phyloP scores from a whole-genome alignment of 257 asterid genomes.

The Gynochthodes officinalis region DNA sequence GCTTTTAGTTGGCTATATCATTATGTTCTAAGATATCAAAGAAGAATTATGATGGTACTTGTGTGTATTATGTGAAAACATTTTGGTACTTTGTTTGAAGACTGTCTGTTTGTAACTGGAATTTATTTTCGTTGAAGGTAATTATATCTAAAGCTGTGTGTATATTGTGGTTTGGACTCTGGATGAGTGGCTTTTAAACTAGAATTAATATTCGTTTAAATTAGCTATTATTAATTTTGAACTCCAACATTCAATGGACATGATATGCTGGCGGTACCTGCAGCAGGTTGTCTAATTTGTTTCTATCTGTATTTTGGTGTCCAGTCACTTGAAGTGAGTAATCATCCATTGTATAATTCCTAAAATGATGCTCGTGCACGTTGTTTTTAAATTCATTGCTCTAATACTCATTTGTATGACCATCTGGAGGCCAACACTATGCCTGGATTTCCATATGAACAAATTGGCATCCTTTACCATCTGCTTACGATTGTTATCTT shows the following conservation, averaged over 20 bases:
- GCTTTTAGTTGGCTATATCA: background rate
- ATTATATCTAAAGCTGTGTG: too few species aligned
- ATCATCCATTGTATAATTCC: background rate
- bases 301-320: background rate
- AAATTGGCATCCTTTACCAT: too few species aligned
- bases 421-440: background rate
- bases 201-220: background rate
- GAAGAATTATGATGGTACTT: background rate
- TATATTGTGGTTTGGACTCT: background rate
- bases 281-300: background rate
- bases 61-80: background rate
- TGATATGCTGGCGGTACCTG: background rate
- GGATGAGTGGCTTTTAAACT: too few species aligned
- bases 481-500: too few species aligned
- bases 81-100: background rate
- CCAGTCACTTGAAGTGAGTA: background rate
- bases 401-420: background rate
- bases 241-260: background rate
- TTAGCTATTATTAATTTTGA: too few species aligned
- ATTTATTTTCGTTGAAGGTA: background rate
- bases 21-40: background rate
- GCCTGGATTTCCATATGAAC: background rate
- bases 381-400: too few species aligned
- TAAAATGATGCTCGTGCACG: too few species aligned
- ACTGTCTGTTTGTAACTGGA: background rate